Percentiles rank a stretch among this genome's conserved stretches.
Evolutionary conservation across 1,284 basidiomycete species (phyloP).

Genomic region (Cutaneotrichosporon cyanovorans): DNA sequence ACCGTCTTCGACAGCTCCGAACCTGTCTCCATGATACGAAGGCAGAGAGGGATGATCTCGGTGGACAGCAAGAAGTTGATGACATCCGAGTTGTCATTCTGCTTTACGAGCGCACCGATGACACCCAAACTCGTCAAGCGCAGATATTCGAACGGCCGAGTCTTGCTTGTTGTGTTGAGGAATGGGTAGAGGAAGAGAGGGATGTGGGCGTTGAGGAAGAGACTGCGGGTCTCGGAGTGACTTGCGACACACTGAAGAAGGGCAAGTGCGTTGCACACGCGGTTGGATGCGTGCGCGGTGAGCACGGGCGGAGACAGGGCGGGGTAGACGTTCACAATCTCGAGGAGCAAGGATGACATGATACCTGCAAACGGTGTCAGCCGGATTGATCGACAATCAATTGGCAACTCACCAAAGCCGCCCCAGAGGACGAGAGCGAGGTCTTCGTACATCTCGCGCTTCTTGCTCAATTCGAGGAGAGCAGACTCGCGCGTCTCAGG

Average conservation of each 20-base stretch:
- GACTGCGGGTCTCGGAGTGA: constrained; percentile 82
- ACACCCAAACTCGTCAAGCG: constrained; percentile 95
- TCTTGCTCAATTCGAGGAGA: constrained; percentile 93
- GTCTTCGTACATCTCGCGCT: constrained; percentile 98
- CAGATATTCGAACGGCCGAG: constrained; percentile 96
- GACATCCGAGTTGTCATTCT: constrained; percentile 98
- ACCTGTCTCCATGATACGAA: constrained; percentile 99
- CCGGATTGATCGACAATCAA: too few relatives aligned
- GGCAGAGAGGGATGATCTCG: constrained; percentile 97
- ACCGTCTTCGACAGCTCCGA: constrained; percentile 99
- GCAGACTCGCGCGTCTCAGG: constrained; percentile 69
- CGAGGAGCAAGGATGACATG: constrained; percentile 96
- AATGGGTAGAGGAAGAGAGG: constrained; percentile 99
- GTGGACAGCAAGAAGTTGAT: constrained; percentile 99
- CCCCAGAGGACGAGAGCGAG: constrained; percentile 97
- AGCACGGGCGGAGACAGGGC: constrained; percentile 90
- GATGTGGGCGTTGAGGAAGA: constrained; percentile 93
- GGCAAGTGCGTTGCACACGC: constrained; percentile 97
- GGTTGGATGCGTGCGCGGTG: constrained; percentile 96
- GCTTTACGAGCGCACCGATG: constrained; percentile 98
- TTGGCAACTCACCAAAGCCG: constrained; percentile 75
- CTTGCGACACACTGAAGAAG: constrained; percentile 96
- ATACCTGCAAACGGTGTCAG: too few relatives aligned
- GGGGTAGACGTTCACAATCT: constrained; percentile 98
- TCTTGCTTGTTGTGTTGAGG: constrained; percentile 98